A percentile compares a stretch with the other conserved stretches of the same genome.
Evolutionary conservation across 2,329 filamentous ascomycete genomes (phyloP).

Genomic region (Penicillium polonicum): DNA sequence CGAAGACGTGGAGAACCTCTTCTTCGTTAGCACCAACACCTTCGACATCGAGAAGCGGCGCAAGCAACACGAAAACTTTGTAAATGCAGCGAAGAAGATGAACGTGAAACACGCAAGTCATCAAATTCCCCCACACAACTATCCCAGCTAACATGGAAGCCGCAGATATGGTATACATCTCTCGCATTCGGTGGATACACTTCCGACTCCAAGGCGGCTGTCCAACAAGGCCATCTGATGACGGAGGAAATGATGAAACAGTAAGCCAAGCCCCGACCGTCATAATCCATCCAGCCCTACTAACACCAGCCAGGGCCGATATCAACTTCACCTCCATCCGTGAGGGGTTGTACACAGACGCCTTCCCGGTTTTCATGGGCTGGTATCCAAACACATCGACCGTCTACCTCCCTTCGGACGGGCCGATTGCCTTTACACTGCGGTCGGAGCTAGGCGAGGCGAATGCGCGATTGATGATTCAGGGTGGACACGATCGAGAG

Average conservation of each 20-base stretch:
- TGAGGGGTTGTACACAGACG: conserved; percentile 61
- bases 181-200: conserved; percentile 55
- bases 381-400: conserved; percentile 39
- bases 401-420: conserved; percentile 40
- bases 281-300: not conserved
- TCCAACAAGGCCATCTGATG: conserved; percentile 60
- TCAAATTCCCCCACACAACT: conserved; percentile 48
- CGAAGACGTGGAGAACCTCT: conserved; percentile 52
- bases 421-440: conserved; percentile 52
- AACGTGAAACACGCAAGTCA: conserved; percentile 52
- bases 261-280: conserved; percentile 19
- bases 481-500: conserved; percentile 37
- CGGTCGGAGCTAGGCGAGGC: conserved; percentile 57
- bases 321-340: conserved; percentile 56
- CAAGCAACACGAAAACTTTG: conserved; percentile 50
- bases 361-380: conserved; percentile 58
- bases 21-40: conserved; percentile 58
- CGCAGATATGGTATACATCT: conserved; percentile 56
- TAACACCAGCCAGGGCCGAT: conserved; percentile 29
- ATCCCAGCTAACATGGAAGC: conserved; percentile 44
- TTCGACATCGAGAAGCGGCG: conserved; percentile 49
- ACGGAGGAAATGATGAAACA: conserved; percentile 54
- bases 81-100: conserved; percentile 54
- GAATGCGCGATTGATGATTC: conserved; percentile 51
- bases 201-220: conserved; percentile 46